phyloP scores from a whole-genome alignment of 495 filamentous ascomycete genomes.

The Corynascus novoguineensis region DNA sequence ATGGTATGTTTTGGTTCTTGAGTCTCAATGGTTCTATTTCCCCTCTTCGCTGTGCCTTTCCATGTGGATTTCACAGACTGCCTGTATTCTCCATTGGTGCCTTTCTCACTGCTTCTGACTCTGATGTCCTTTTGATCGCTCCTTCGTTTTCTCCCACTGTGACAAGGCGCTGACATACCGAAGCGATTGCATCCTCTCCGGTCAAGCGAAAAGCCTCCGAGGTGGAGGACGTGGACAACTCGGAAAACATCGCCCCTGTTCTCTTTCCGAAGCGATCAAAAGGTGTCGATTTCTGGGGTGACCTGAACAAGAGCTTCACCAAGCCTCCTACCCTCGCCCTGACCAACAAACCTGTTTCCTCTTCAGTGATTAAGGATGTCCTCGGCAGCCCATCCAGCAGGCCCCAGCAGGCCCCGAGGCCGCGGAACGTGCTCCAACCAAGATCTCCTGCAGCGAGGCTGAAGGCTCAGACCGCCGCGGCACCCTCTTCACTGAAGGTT shows the following conservation, averaged over 20 bases:
- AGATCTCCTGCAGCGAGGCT: slow-evolving; percentile 41
- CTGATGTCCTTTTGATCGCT: neutral
- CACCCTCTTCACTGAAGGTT: slow-evolving; percentile 45
- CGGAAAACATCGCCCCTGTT: slow-evolving; percentile 77
- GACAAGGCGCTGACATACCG: slow-evolving; percentile 12
- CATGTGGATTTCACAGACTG: no score
- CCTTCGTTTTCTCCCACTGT: neutral
- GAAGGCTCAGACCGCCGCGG: slow-evolving; percentile 32
- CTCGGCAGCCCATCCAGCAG: slow-evolving; percentile 27
- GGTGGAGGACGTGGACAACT: slow-evolving; percentile 49
- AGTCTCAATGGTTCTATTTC: neutral
- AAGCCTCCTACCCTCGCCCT: slow-evolving; percentile 42
- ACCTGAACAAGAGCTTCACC: slow-evolving; percentile 47
- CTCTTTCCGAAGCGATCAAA: slow-evolving; percentile 66
- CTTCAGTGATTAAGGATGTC: slow-evolving; percentile 22
- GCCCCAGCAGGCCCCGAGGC: slow-evolving; percentile 37
- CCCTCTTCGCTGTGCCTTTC: no score
- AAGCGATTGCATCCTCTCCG: slow-evolving; percentile 37
- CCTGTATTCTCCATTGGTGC: neutral
- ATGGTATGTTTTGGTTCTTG: slow-evolving; percentile 47
- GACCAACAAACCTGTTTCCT: slow-evolving; percentile 37
- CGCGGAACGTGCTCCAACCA: slow-evolving; percentile 41
- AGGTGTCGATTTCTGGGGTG: slow-evolving; percentile 42
- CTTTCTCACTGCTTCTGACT: neutral
- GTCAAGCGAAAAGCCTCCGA: slow-evolving; percentile 45